Percentiles rank a stretch among this genome's conserved stretches.
Evolutionary conservation across 2,329 filamentous ascomycete species (phyloP).

Genomic region (Meredithiella fracta): DNA sequence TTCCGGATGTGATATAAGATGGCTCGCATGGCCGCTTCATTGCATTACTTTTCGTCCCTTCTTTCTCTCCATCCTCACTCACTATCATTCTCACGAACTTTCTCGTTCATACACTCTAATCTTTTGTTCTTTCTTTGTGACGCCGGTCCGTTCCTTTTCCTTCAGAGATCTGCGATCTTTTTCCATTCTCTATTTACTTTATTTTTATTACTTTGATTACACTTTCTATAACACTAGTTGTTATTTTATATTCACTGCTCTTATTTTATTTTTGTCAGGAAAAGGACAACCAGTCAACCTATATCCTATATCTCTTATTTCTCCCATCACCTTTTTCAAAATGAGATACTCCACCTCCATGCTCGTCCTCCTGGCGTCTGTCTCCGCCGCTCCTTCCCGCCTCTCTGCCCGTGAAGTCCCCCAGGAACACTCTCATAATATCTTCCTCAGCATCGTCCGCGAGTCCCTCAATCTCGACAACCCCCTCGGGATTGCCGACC

Average conservation of each 20-base stretch:
- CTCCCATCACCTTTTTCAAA: not conserved
- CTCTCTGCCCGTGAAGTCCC: slow-evolving; percentile 29
- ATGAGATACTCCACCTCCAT: slow-evolving; percentile 10
- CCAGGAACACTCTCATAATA: slow-evolving; percentile 39
- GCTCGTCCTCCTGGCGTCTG: slow-evolving; percentile 15
- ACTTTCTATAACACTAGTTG: slow-evolving; percentile 9
- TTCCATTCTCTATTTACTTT: slow-evolving; percentile 9
- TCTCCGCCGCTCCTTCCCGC: slow-evolving; percentile 14
- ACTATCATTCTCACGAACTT: not conserved
- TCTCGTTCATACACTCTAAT: not conserved
- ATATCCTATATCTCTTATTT: not conserved
- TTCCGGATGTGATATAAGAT: not conserved
- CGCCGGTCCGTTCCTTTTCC: slow-evolving; percentile 12
- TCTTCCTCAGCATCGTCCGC: slow-evolving; percentile 30
- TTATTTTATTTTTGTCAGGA: slow-evolving; percentile 2
- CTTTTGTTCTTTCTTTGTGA: not conserved
- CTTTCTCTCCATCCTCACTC: slow-evolving; percentile 3
- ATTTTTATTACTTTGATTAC: slow-evolving; percentile 1
- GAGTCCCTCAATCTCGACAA: slow-evolving; percentile 31
- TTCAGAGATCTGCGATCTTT: slow-evolving; percentile 13
- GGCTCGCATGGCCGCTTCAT: not conserved
- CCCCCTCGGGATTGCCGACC: slow-evolving; percentile 33
- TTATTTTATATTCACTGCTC: not conserved
- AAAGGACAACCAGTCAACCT: slow-evolving; percentile 4
- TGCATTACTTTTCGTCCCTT: not conserved